phyloP scores from a whole-genome alignment of 2,329 filamentous ascomycete genomes.

The Trichoderma gracile region DNA sequence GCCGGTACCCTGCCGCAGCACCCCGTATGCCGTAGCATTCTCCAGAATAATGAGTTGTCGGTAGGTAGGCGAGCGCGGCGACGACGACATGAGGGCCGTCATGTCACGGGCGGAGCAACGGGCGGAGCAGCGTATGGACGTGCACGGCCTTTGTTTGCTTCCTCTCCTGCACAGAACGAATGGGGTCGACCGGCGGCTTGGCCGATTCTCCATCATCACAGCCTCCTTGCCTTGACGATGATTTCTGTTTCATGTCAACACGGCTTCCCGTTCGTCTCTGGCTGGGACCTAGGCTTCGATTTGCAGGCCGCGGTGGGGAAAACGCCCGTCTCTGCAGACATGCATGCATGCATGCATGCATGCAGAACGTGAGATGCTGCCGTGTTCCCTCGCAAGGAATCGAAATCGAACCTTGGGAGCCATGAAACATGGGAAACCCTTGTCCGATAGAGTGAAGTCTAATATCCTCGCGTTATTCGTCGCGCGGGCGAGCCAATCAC shows the following conservation, averaged over 20 bases:
- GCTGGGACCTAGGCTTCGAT: neutral
- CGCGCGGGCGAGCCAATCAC: constrained; percentile 25
- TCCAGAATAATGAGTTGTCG: constrained; percentile 11
- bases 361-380: constrained; percentile 4
- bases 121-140: constrained; percentile 7
- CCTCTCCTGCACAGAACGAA: constrained; percentile 10
- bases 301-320: constrained; percentile 1
- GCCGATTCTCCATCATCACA: constrained; percentile 5
- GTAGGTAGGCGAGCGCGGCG: constrained; percentile 6
- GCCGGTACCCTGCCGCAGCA: constrained; percentile 9
- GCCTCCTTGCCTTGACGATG: constrained; percentile 17
- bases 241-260: constrained; percentile 20
- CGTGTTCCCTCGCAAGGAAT: constrained; percentile 9
- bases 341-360: neutral
- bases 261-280: constrained; percentile 8
- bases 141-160: constrained; percentile 24
- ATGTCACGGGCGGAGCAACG: constrained; percentile 8
- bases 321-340: constrained; percentile 1
- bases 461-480: constrained; percentile 13
- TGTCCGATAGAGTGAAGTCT: constrained; percentile 1
- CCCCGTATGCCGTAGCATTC: constrained; percentile 21
- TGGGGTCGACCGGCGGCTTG: constrained; percentile 20
- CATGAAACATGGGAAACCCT: constrained; percentile 4
- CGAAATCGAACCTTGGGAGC: neutral
- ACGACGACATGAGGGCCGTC: neutral